phyloP scores from a whole-genome alignment of 352 stramenopile species.

The Phytopythium cucurbitacearum region DNA sequence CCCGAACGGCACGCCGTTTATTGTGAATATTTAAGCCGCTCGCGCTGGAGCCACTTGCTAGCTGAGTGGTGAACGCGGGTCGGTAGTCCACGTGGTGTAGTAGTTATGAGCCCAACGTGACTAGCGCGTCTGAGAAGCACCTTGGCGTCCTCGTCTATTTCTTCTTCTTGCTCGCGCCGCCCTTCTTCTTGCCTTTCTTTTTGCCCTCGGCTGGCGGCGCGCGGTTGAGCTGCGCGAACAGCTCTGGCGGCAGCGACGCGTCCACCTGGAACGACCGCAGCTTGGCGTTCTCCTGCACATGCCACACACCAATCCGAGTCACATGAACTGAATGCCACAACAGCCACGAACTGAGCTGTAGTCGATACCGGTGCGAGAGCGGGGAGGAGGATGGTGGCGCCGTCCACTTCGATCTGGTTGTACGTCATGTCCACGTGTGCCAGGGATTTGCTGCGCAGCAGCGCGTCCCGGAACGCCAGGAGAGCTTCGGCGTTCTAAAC shows the following conservation, averaged over 20 bases:
- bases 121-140: too few relatives aligned
- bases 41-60: background rate
- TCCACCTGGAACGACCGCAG: slow-evolving; percentile 75
- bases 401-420: slow-evolving; percentile 67
- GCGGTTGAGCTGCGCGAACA: slow-evolving; percentile 75
- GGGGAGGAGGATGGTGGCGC: slow-evolving; percentile 55
- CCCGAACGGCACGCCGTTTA: slow-evolving; percentile 45
- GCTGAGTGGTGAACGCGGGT: background rate
- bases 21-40: slow-evolving; percentile 52
- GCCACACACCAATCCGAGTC: background rate
- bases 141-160: slow-evolving; percentile 3
- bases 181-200: slow-evolving; percentile 81
- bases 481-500: slow-evolving; percentile 44
- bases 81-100: background rate
- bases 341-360: background rate
- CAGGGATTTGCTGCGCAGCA: slow-evolving; percentile 60
- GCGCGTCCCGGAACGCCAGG: slow-evolving; percentile 51
- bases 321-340: too few relatives aligned
- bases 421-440: slow-evolving; percentile 75
- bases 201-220: slow-evolving; percentile 65
- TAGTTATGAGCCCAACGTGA: too few relatives aligned
- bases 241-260: slow-evolving; percentile 54
- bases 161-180: slow-evolving; percentile 66
- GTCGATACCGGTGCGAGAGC: slow-evolving; percentile 38
- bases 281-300: slow-evolving; percentile 48